Conservation (phyloP, 2,329 filamentous ascomycete genomes). For the Phoma sp. region DNA sequence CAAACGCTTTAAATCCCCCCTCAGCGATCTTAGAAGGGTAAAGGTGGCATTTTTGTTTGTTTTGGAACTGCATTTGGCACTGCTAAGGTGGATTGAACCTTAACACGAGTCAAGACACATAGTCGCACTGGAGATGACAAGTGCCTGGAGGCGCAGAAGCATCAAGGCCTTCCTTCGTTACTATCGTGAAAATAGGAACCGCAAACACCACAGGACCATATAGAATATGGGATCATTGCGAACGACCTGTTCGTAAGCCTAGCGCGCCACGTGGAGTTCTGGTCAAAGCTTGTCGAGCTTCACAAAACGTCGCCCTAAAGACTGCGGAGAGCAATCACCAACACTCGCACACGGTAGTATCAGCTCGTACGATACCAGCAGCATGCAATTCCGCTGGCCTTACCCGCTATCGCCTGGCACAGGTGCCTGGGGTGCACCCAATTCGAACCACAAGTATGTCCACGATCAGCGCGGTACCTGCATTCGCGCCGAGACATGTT, state of each 20-base stretch:
- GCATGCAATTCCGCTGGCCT: constrained; percentile 36
- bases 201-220: too few relatives aligned
- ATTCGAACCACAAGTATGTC: constrained; percentile 45
- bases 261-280: constrained; percentile 23
- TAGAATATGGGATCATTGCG: background rate
- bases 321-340: background rate
- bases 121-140: too few relatives aligned
- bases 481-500: constrained; percentile 7
- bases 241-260: background rate
- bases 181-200: too few relatives aligned
- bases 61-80: too few relatives aligned
- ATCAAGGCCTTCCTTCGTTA: too few relatives aligned
- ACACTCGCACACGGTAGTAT: background rate
- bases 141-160: too few relatives aligned
- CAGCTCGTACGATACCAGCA: background rate
- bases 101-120: too few relatives aligned
- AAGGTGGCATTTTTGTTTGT: too few relatives aligned
- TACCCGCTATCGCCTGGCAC: constrained; percentile 27
- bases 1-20: too few relatives aligned
- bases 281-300: constrained; percentile 17
- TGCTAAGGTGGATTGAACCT: too few relatives aligned
- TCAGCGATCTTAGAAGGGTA: too few relatives aligned
- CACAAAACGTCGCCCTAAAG: constrained; percentile 6
- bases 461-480: constrained; percentile 9
- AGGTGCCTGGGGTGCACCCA: constrained; percentile 37